Evolutionary conservation across 805 yeast species (phyloP), one percentile per base, ranked within the genome.

Genomic region (Komagataella pseudopastoris): DNA sequence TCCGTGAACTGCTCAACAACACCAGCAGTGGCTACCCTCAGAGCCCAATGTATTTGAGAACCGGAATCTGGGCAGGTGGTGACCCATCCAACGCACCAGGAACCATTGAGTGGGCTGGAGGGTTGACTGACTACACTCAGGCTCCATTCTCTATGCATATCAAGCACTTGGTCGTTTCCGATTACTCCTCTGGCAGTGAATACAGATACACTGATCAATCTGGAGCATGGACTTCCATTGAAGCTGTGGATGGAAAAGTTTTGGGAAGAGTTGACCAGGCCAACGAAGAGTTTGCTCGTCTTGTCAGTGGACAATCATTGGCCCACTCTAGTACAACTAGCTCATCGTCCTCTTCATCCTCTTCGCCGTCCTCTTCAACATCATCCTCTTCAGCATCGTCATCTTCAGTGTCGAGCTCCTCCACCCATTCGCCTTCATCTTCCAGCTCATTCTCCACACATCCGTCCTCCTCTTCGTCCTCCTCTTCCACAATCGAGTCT

Each of bases 11-110:
- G 51, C 46, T 60, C 8, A 72, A 78, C 52, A 67, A 70, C 52
- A 70, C 81, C 20, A 62, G 77, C 16, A 74, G 79, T 60, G 95
- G 95, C 4, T 90, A 77, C 65, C 97, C 97, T 46, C 96, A 89
- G 68, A 71, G 88, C n/a, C 97, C 97, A 49, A 87, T 89, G 90
- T 74, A 70, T 56, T 63, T 85, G 10, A 74, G 70, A 61, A 70
- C 78, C 55, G 91, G 93, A 56, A 67, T 80, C 36, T 85, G 93
- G 91, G 89, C 89, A 3, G 91, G 90, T 59, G 93, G 93, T 63
- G 89, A 84, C 64, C 69, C 85, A 24, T 58, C 69, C 23, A 83
- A 83, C 59, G 69, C 72, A 6, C 69, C 70, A 44, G 91, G 91
- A 49, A 83, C 90, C 1, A 83, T 85, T 52, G 79, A 78, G 59